phyloP scores from a whole-genome alignment of 352 stramenopile species.

The Phytophthora pini region DNA sequence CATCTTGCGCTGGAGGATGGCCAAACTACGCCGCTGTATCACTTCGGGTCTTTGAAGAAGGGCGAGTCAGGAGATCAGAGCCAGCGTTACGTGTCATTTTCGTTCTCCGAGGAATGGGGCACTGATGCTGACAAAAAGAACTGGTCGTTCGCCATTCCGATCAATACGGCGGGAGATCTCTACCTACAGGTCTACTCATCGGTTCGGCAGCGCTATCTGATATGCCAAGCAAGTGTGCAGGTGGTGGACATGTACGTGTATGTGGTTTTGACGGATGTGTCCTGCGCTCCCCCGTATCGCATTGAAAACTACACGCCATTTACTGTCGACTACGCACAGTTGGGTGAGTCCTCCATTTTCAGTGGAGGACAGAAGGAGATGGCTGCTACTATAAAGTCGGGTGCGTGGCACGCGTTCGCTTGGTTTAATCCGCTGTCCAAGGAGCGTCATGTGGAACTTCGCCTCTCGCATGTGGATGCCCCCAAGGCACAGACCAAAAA shows the following conservation, averaged over 20 bases:
- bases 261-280: constrained; percentile 86
- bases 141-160: constrained; percentile 85
- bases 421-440: constrained; percentile 89
- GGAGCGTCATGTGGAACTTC: constrained; percentile 80
- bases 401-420: constrained; percentile 81
- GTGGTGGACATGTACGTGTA: constrained; percentile 92
- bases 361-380: constrained; percentile 61
- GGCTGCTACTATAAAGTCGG: constrained; percentile 58
- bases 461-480: constrained; percentile 60
- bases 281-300: constrained; percentile 77
- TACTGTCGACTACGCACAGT: constrained; percentile 73
- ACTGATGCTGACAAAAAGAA: constrained; percentile 53
- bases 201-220: constrained; percentile 72
- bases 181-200: constrained; percentile 87
- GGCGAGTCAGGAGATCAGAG: constrained; percentile 57
- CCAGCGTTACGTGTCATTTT: constrained; percentile 85
- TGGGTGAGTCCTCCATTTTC: constrained; percentile 77
- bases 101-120: constrained; percentile 72
- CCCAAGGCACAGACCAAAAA: constrained; percentile 69
- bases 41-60: constrained; percentile 84
- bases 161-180: constrained; percentile 79
- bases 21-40: constrained; percentile 76
- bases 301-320: constrained; percentile 91
- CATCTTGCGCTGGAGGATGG: constrained; percentile 59
- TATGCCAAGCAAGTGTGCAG: constrained; percentile 86